Evolutionary conservation across 108 stramenopile species (phyloP).

Genomic region (Aureococcus anophagefferens): DNA sequence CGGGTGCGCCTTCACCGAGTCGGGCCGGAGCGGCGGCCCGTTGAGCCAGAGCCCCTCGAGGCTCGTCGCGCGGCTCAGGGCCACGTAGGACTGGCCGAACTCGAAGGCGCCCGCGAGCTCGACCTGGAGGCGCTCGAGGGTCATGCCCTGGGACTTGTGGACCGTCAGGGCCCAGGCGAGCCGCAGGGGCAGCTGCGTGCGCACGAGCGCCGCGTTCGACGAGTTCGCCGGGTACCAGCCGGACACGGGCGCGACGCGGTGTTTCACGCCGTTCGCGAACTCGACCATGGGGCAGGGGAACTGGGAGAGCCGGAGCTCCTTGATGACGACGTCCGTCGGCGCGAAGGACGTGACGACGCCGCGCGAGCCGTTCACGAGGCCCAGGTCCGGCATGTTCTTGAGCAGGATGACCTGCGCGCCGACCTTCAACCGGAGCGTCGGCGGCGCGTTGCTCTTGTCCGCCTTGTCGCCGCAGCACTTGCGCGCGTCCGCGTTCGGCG

Average conservation of each 20-base stretch:
- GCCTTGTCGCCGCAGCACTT: background rate
- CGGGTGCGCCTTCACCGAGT: conserved; percentile 41
- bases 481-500: conserved; percentile 2
- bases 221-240: background rate
- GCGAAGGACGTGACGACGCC: conserved; percentile 54
- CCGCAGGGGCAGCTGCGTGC: conserved; percentile 53
- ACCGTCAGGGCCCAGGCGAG: conserved; percentile 68
- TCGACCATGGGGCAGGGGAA: conserved; percentile 35
- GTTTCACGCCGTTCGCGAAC: conserved; percentile 30
- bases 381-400: conserved; percentile 28
- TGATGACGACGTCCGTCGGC: background rate
- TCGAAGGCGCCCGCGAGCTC: conserved; percentile 56
- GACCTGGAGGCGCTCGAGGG: conserved; percentile 47
- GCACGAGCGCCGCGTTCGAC: conserved; percentile 15
- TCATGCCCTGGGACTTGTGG: conserved; percentile 78
- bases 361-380: conserved; percentile 60
- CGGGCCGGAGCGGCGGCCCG: conserved; percentile 18
- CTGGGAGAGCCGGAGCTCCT: background rate
- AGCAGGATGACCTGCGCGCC: conserved; percentile 42
- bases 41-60: conserved; percentile 40
- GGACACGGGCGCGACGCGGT: conserved; percentile 6
- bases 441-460: conserved; percentile 17
- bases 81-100: conserved; percentile 73
- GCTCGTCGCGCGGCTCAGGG: conserved; percentile 53
- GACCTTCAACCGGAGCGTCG: conserved; percentile 30